Evolutionary conservation across 805 yeast species (phyloP).

Genomic region (Metschnikowia lachancei): DNA sequence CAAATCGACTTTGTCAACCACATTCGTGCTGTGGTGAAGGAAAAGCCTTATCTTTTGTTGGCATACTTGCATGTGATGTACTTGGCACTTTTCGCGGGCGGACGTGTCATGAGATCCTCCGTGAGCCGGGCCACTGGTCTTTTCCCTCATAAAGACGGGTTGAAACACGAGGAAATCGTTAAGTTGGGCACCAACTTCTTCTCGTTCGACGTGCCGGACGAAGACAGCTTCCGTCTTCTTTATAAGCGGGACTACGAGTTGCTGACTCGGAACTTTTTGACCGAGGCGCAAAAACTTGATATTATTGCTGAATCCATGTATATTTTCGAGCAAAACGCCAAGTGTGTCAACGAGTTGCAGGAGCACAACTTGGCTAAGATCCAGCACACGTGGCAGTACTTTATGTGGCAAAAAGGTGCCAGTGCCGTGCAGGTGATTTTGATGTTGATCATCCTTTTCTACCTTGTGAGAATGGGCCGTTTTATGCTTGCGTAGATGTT

Average conservation of each 20-base stretch:
- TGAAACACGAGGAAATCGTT: constrained; percentile 60
- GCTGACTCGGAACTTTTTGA: constrained; percentile 65
- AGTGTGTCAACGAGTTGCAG: constrained; percentile 65
- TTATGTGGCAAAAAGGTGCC: constrained; percentile 45
- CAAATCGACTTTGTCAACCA: constrained; percentile 64
- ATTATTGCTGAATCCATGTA: constrained; percentile 65
- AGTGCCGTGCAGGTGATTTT: constrained; percentile 38
- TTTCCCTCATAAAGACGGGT: constrained; percentile 71
- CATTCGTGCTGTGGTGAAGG: constrained; percentile 50
- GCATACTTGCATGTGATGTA: constrained; percentile 87
- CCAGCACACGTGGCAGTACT: constrained; percentile 53
- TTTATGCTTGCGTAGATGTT: constrained; percentile 1
- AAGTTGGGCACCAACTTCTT: constrained; percentile 61
- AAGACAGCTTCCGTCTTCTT: constrained; percentile 56
- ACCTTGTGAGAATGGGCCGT: background rate
- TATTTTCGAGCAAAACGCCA: constrained; percentile 61
- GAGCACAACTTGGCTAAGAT: constrained; percentile 58
- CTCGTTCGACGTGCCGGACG: constrained; percentile 67
- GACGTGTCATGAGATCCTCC: constrained; percentile 66
- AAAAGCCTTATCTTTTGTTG: constrained; percentile 66
- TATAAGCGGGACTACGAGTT: constrained; percentile 79
- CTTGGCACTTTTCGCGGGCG: constrained; percentile 85
- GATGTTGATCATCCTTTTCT: constrained; percentile 27
- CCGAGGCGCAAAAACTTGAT: constrained; percentile 68
- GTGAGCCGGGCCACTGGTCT: constrained; percentile 64